Base-by-base conservation (phyloP, 257 asterid species). In the Avicennia marina region DNA sequence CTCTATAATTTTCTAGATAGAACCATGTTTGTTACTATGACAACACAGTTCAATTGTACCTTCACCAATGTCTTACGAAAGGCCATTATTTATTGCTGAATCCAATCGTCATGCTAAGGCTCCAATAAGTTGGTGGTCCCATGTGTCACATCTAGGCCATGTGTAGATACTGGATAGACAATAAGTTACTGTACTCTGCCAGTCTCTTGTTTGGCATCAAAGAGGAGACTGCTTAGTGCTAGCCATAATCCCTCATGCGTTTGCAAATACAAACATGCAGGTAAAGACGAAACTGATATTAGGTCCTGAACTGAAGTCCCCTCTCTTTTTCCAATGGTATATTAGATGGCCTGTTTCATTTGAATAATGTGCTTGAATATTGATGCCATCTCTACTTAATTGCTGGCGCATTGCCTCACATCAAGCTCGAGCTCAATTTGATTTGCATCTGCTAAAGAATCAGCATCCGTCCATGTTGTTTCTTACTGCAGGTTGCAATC, bases 251-350 rank as follows among this genome's bases (percentile, higher is more conserved):
- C 68, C 73, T 71, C 67, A 67, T 68, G 70, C 65, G 50, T 60
- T 68, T 56, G 70, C 75, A 66, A 58, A 67, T 61, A 66, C 47
- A 75, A 63, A 59, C 73, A n/a, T 71, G 75, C 75, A 71, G 78
- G 78, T 75, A 66, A 75, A 75, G 73, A 53, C 65, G 78, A 75
- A 67, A 78, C 75, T 75, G 56, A 70, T 77, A 69, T 75, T 79
- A 87, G 74, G 75, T 73, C 77, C 80, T 73, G 81, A 79, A 81
- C 82, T 60, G 75, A 81, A 77, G 79, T 65, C 74, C 77, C 68
- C 86, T 72, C 81, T 59, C 83, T 71, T 70, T 65, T 72, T 72
- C 19, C 69, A 70, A 68, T 79, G 94, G 91, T 87, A 83, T 75
- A 74, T 46, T 66, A 75, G 80, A 75, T 72, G 66, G 64, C 61